Base-by-base conservation (phyloP, 1,139 yeast species). In the Petasospora rhodanensis region DNA sequence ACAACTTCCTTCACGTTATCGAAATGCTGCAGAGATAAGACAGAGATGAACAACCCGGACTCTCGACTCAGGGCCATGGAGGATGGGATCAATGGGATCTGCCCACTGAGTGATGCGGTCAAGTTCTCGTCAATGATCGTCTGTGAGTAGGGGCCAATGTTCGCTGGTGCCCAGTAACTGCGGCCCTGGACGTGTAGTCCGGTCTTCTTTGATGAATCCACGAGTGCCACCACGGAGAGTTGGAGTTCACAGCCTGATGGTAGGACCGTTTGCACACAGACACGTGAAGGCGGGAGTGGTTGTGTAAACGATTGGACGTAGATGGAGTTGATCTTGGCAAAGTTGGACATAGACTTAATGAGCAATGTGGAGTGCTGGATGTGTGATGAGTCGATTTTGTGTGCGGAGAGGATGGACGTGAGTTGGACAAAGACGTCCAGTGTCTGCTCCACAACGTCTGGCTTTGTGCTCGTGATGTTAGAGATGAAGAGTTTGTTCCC, bases 91-190 rank as follows among this genome's bases (percentile, higher is more conserved):
- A 91, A 63, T 1, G 96, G 95, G 24, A 91, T 89, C 58, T 91
- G 97, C 0, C 98, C 98, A 26, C 96, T 85, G n/a, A 87, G 60
- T 26, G 76, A 71, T 1, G 83, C 77, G 7, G 75, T 48, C 24
- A 64, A 58, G 19, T 70, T 67, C 13, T 59, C 61, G 41, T 62
- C 65, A 19, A 50, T 40, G 10, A 79, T 73, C 1, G 91, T 74
- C 57, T 91, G 98, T 0, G 98, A 89, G 55, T 91, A 91, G 0
- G 98, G 98, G 0, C 98, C 98, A 36, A 91, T 91, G 48, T 91
- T 91, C 28, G 95, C 93, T 0, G 98, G 98, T 0, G 96, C 96
- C 98, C 98, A 91, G 55, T 81, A 87, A 18, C 96, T 86, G 38
- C 91, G 68, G 1, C 97, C 86, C 48, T 91, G 86, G 5, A 91